Percentiles rank a stretch among this genome's conserved stretches.
Conservation (phyloP, 192 early-diverging fungal genomes). For the Gryganskiella cystojenkinii region DNA sequence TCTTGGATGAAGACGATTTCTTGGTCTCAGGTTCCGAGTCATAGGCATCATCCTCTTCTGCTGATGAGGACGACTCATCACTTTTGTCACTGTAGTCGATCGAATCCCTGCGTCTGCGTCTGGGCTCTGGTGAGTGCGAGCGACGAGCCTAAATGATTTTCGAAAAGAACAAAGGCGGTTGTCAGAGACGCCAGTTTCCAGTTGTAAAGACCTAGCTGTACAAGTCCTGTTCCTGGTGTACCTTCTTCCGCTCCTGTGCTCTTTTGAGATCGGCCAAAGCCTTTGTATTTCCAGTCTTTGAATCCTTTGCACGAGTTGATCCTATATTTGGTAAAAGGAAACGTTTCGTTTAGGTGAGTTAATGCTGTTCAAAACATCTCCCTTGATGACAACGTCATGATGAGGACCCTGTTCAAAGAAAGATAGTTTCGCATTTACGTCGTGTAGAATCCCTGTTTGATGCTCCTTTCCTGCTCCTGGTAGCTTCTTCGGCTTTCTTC, state of each 20-base stretch:
- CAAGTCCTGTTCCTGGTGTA: neutral
- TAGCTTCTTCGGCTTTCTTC: constrained; percentile 49
- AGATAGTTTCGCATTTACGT: constrained; percentile 28
- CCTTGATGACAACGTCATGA: too few relatives aligned
- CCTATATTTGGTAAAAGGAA: too few relatives aligned
- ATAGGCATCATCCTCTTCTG: constrained; percentile 31
- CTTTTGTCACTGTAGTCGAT: constrained; percentile 43
- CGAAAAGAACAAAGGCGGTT: neutral
- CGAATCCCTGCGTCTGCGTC: constrained; percentile 45
- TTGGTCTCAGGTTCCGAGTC: constrained; percentile 41
- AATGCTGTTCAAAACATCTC: too few relatives aligned
- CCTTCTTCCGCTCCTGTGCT: constrained; percentile 50
- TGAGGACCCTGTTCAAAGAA: too few relatives aligned
- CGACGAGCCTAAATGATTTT: constrained; percentile 28
- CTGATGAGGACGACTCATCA: constrained; percentile 36
- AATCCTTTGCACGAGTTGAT: constrained; percentile 64
- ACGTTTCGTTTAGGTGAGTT: too few relatives aligned
- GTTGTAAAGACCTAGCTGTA: neutral
- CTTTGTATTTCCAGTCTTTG: constrained; percentile 50
- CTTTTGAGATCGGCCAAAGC: constrained; percentile 63
- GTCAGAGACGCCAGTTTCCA: neutral
- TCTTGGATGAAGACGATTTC: constrained; percentile 32
- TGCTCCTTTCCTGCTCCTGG: constrained; percentile 41
- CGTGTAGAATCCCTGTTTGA: constrained; percentile 35
- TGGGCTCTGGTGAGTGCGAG: constrained; percentile 41